Evolutionary conservation across 331 rosid species (phyloP).

Genomic region (Telfairia occidentalis): DNA sequence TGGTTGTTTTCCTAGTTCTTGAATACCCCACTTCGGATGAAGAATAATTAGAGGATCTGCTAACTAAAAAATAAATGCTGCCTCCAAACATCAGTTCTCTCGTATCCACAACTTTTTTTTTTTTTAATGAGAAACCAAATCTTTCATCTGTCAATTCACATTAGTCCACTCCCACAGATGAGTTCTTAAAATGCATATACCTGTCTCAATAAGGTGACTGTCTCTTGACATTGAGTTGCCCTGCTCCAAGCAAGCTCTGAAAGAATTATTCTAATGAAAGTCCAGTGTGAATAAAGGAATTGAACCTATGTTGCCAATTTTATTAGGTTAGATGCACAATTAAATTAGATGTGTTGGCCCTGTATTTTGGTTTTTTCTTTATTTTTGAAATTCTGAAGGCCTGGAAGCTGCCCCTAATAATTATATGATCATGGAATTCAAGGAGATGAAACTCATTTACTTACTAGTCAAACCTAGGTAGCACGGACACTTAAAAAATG

Average conservation of each 20-base stretch:
- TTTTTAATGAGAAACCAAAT: no score
- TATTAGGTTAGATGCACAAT: neutral
- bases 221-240: neutral
- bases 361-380: neutral
- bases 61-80: neutral
- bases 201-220: neutral
- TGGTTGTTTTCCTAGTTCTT: neutral
- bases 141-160: neutral
- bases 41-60: neutral
- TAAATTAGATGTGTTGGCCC: neutral
- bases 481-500: no score
- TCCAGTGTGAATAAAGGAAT: neutral
- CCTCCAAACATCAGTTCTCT: neutral
- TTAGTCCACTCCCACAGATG: neutral
- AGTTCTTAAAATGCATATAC: neutral
- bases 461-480: no score
- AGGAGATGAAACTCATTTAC: neutral
- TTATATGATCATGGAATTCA: neutral
- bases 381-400: neutral
- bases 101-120: no score
- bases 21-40: no score
- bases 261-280: neutral
- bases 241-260: neutral
- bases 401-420: neutral
- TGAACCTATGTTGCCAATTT: neutral